Conservation (phyloP, 192 early-diverging fungal genomes). For the Borealophlyctis nickersoniae region DNA sequence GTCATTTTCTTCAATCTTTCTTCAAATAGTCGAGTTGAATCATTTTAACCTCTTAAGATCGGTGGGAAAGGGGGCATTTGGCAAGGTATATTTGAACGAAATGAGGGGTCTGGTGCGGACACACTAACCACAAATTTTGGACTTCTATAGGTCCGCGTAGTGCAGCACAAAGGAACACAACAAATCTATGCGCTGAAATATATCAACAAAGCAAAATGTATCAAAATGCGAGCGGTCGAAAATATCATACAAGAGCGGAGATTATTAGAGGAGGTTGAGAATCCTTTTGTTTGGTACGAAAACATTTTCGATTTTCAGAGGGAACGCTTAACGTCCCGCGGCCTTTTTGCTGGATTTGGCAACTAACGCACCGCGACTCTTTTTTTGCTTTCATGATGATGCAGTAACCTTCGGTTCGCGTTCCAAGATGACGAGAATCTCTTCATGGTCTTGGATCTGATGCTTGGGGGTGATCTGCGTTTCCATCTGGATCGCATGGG, state of each 20-base stretch:
- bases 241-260: slow-evolving; percentile 90
- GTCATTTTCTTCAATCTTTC: slow-evolving; percentile 13
- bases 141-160: slow-evolving; percentile 73
- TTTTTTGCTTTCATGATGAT: background rate
- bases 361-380: background rate
- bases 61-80: slow-evolving; percentile 94
- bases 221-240: slow-evolving; percentile 77
- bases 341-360: background rate
- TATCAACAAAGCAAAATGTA: slow-evolving; percentile 93
- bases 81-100: slow-evolving; percentile 64
- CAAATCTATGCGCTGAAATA: slow-evolving; percentile 92
- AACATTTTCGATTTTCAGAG: no score
- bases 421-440: slow-evolving; percentile 94
- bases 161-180: slow-evolving; percentile 79
- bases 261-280: slow-evolving; percentile 81
- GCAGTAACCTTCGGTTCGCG: slow-evolving; percentile 81
- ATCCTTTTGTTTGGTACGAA: slow-evolving; percentile 65
- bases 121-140: slow-evolving; percentile 9
- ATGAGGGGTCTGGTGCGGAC: slow-evolving; percentile 7
- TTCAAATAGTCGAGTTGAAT: slow-evolving; percentile 76
- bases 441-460: slow-evolving; percentile 92
- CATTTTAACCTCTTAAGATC: slow-evolving; percentile 88
- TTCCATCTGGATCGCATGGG: slow-evolving; percentile 77
- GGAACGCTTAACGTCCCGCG: background rate
- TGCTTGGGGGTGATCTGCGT: slow-evolving; percentile 92